phyloP scores from a whole-genome alignment of 2,329 filamentous ascomycete species.

The Penicillium sp. region DNA sequence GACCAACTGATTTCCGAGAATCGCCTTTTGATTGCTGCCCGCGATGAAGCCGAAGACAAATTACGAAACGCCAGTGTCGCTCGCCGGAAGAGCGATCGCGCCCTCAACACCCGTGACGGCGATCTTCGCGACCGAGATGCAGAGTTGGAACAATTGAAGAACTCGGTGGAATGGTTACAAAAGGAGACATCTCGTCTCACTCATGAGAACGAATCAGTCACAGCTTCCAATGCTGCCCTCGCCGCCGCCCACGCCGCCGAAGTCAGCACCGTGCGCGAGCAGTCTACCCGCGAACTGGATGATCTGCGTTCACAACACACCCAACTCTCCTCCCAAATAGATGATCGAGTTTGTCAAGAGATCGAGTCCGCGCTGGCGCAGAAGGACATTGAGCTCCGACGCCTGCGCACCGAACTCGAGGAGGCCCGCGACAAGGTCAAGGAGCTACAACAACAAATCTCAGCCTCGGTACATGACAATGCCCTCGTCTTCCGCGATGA shows the following conservation, averaged over 20 bases:
- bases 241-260: constrained; percentile 73
- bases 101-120: constrained; percentile 65
- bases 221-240: constrained; percentile 74
- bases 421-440: constrained; percentile 65
- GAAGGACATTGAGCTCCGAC: constrained; percentile 81
- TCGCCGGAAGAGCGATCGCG: constrained; percentile 57
- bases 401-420: constrained; percentile 75
- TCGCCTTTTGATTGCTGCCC: constrained; percentile 72
- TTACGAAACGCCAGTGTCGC: constrained; percentile 58
- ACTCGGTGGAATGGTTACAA: constrained; percentile 76
- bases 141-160: constrained; percentile 80
- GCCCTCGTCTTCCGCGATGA: constrained; percentile 83
- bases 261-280: constrained; percentile 63
- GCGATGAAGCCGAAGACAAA: constrained; percentile 66
- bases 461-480: constrained; percentile 62
- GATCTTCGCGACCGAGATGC: constrained; percentile 78
- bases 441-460: constrained; percentile 60
- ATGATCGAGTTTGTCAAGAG: constrained; percentile 62
- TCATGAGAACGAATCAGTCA: constrained; percentile 78
- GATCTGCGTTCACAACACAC: constrained; percentile 65
- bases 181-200: constrained; percentile 78
- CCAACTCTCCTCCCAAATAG: constrained; percentile 63
- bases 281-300: constrained; percentile 68
- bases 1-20: constrained; percentile 88
- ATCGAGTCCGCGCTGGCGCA: constrained; percentile 68